Percentiles rank a stretch among this genome's conserved stretches.
Conservation (phyloP, 306 rosid genomes). For the Argentina anserina region DNA sequence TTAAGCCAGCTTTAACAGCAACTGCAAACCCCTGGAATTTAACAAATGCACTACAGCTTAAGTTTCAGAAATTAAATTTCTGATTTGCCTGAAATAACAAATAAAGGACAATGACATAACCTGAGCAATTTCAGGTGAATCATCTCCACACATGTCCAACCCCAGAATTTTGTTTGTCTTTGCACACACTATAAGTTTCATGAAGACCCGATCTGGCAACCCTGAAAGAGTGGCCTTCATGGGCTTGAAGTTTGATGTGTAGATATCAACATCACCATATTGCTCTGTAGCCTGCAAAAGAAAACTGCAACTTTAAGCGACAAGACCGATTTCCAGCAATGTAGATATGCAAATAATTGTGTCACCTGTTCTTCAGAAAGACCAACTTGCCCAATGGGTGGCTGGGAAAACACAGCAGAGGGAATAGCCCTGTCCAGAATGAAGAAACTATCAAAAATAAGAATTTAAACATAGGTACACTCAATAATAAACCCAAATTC, state of each 20-base stretch:
- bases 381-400: slow-evolving; percentile 94
- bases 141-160: slow-evolving; percentile 93
- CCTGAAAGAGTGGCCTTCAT: slow-evolving; percentile 95
- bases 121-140: slow-evolving; percentile 90
- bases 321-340: slow-evolving; percentile 12
- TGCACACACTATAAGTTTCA: slow-evolving; percentile 85
- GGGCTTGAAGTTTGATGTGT: slow-evolving; percentile 82
- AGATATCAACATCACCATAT: slow-evolving; percentile 79
- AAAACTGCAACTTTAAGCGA: slow-evolving; percentile 16
- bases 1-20: slow-evolving; percentile 90
- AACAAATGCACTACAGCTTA: slow-evolving; percentile 18
- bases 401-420: slow-evolving; percentile 97
- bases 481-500: neutral
- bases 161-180: slow-evolving; percentile 74
- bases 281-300: slow-evolving; percentile 69
- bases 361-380: slow-evolving; percentile 87
- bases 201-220: slow-evolving; percentile 78
- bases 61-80: neutral
- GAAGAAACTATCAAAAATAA: slow-evolving; percentile 21
- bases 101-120: slow-evolving; percentile 38
- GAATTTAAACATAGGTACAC: neutral
- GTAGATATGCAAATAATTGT: slow-evolving; percentile 6
- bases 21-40: slow-evolving; percentile 84
- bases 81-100: neutral
- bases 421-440: slow-evolving; percentile 64